phyloP scores from a whole-genome alignment of 495 filamentous ascomycete genomes.

The Tuber indicum region DNA sequence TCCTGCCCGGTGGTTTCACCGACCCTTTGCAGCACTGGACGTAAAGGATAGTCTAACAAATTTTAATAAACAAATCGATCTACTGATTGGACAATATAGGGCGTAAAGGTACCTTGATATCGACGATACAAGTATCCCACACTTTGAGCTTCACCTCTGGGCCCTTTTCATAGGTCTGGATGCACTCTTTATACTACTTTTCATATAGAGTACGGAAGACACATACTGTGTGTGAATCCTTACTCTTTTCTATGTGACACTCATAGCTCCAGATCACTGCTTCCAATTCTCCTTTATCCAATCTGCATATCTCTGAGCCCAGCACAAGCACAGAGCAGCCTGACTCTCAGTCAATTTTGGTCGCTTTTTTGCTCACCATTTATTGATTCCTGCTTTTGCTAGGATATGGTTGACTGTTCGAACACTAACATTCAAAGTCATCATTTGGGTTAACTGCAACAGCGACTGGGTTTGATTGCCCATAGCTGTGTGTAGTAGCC shows the following conservation, averaged over 20 bases:
- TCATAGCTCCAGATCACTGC: not conserved
- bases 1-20: too few species aligned
- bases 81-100: too few species aligned
- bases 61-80: too few species aligned
- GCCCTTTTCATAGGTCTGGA: too few species aligned
- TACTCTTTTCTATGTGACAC: not conserved
- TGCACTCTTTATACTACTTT: slow-evolving; percentile 5
- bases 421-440: not conserved
- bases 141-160: too few species aligned
- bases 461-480: not conserved
- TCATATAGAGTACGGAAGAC: not conserved
- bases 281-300: slow-evolving; percentile 4
- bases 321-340: not conserved
- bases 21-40: too few species aligned
- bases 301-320: not conserved
- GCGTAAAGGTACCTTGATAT: too few species aligned
- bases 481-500: not conserved
- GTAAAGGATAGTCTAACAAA: too few species aligned
- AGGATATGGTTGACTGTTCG: not conserved
- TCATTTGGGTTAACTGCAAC: not conserved
- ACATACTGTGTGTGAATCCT: not conserved
- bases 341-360: not conserved
- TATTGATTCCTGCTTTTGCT: not conserved
- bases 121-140: too few species aligned
- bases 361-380: not conserved